These are phyloP conservation scores for Amanita inopinata DNA, from an alignment of 768 basidiomycete species.

Conservation along the genomic window DNA sequence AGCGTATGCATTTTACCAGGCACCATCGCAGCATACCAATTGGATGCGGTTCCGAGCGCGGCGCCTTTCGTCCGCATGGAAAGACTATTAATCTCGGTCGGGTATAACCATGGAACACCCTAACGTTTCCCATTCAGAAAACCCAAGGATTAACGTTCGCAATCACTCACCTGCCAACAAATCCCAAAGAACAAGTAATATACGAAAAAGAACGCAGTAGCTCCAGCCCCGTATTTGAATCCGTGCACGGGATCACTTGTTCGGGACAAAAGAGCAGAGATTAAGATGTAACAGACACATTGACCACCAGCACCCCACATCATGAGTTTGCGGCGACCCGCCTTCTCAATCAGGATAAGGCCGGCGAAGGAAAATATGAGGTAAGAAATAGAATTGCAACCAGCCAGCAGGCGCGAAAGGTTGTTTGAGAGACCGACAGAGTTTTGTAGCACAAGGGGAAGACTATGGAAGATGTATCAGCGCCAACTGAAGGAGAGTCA, in stretches of 20 bases:
- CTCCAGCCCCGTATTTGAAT: conserved; percentile 29
- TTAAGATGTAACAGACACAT: conserved; percentile 36
- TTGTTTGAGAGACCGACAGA: conserved; percentile 43
- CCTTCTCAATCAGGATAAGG: conserved; percentile 35
- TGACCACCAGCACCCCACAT: conserved; percentile 46
- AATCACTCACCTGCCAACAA: conserved; percentile 41
- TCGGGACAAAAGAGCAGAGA: conserved; percentile 31
- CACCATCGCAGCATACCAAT: conserved; percentile 33
- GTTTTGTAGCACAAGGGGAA: conserved; percentile 39
- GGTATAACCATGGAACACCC: conserved; percentile 43
- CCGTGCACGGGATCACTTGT: conserved; percentile 22
- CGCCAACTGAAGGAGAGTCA: neutral
- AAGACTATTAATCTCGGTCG: conserved; percentile 40
- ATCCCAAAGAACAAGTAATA: conserved; percentile 44
- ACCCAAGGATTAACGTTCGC: no score
- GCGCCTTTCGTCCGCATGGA: conserved; percentile 43
- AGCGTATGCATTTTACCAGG: no score
- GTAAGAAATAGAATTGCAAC: conserved; percentile 43
- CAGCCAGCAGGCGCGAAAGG: conserved; percentile 36
- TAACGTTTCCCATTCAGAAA: conserved; percentile 14
- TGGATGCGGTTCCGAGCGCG: conserved; percentile 36
- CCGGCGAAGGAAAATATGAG: conserved; percentile 38
- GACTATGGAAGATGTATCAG: conserved; percentile 16
- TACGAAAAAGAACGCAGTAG: conserved; percentile 39
- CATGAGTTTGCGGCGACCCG: conserved; percentile 40